Base-by-base conservation (phyloP, 768 basidiomycete genomes). In the Psilocybe cyanescens region DNA sequence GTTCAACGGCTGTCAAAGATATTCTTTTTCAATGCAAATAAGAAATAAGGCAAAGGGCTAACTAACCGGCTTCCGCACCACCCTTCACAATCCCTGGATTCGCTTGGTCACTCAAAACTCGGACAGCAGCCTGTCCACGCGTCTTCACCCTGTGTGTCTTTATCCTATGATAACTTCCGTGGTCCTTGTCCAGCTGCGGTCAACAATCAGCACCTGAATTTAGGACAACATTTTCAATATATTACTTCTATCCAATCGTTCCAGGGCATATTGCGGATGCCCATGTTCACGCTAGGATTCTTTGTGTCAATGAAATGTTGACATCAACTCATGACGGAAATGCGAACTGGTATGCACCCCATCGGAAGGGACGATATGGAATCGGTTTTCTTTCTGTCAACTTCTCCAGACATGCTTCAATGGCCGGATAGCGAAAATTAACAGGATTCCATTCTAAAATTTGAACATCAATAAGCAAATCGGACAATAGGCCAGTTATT, bases 241-340 rank as follows among this genome's bases (percentile, higher is more conserved):
- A 44, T 44, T 44, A 86, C 87, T 76, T 91, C 87, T 49, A 92
- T 85, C 90, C 90, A 91, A 56, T 88, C 84, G 44, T 81, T 79
- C 86, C 86, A 92, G 8, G 76, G 77, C 88, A 91, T 90, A 52
- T 69, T 74, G 41, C 85, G 82, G 66, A 88, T 83, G 62, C 85
- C 88, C 87, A 90, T 90, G 33, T 87, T 90, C 45, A 88, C 79
- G 64, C 88, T 90, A 52, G 9, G 4, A 14, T 44, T 29, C 29
- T 31, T n/a, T 31, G 28, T 28, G 8, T 54, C 33, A 14, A 39
- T 12, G 35, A 53, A 24, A 39, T 37, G 47, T 57, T 7, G 17
- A 17, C 14, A 44, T 12, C 11, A 17, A 50, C 24, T 2, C 17
- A 19, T 19, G 24, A 24, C 24, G 60, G 2, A 45, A 64, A 5